Conservation (phyloP, 371 early-diverging fungal species). For the Rozella allomycis region DNA sequence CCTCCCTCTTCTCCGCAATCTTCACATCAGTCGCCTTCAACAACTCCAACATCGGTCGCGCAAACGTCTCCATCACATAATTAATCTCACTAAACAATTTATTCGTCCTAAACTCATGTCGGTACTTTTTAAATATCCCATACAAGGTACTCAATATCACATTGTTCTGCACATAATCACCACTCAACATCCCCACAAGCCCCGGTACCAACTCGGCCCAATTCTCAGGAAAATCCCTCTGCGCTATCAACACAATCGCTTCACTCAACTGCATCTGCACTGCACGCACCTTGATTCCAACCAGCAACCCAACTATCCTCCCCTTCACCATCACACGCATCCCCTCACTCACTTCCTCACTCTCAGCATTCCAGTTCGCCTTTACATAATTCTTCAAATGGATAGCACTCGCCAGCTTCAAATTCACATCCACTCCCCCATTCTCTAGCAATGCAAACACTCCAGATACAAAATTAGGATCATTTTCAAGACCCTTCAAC, state of each 20-base stretch:
- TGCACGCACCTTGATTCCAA: conserved; percentile 42
- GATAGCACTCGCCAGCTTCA: conserved; percentile 61
- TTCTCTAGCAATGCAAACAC: too few species aligned
- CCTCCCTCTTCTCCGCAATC: conserved; percentile 39
- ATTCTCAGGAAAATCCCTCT: conserved; percentile 63
- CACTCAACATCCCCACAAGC: conserved; percentile 5
- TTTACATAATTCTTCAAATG: conserved; percentile 87
- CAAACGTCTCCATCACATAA: conserved; percentile 61
- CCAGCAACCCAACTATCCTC: conserved; percentile 62
- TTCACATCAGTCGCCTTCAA: conserved; percentile 59
- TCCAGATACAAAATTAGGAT: too few species aligned
- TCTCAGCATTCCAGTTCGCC: conserved; percentile 59
- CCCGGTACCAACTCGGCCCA: conserved; percentile 69
- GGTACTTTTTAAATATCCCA: conserved; percentile 82
- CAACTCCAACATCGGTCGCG: conserved; percentile 50
- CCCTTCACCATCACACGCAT: conserved; percentile 39
- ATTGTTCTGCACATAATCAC: conserved; percentile 57
- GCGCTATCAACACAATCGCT: conserved; percentile 70
- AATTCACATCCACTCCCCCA: too few species aligned
- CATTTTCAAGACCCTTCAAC: too few species aligned
- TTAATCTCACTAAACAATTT: conserved; percentile 66
- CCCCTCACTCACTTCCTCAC: conserved; percentile 31
- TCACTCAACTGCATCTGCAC: conserved; percentile 78
- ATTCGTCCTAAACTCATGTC: conserved; percentile 55
- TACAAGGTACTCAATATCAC: conserved; percentile 81